These are phyloP conservation scores for Phytopythium cucurbitacearum DNA, from an alignment of 352 stramenopile genomes.

Conservation along the genomic window DNA sequence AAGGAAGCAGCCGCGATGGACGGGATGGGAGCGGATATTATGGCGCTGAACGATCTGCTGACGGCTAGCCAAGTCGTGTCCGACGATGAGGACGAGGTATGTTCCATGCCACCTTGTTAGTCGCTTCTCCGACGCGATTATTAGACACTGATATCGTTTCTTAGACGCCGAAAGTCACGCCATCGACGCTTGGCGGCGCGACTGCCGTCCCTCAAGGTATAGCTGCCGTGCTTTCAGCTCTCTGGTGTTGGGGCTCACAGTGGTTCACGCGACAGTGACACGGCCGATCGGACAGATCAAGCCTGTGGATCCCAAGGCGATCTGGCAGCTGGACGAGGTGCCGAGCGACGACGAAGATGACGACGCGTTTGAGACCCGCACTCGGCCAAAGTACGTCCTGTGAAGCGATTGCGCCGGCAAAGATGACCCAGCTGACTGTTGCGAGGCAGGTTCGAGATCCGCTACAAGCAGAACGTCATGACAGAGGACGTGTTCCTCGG, in stretches of 20 bases:
- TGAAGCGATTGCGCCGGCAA: not conserved
- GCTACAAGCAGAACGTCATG: slow-evolving; percentile 87
- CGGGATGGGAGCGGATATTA: slow-evolving; percentile 21
- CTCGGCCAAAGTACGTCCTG: slow-evolving; percentile 39
- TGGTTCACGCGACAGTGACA: slow-evolving; percentile 22
- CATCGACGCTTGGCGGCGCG: slow-evolving; percentile 23
- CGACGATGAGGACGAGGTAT: slow-evolving; percentile 22
- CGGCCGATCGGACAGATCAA: slow-evolving; percentile 72
- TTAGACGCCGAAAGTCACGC: slow-evolving; percentile 15
- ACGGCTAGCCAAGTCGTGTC: slow-evolving; percentile 14
- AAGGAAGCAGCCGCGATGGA: slow-evolving; percentile 15
- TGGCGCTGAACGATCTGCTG: slow-evolving; percentile 30
- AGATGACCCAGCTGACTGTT: not conserved
- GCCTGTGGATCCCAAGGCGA: slow-evolving; percentile 51
- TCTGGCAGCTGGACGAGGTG: slow-evolving; percentile 70
- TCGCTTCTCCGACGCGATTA: not conserved
- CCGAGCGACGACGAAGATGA: slow-evolving; percentile 77
- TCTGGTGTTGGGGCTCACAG: not conserved
- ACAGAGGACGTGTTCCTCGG: slow-evolving; percentile 84
- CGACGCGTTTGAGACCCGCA: slow-evolving; percentile 45
- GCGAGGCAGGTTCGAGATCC: slow-evolving; percentile 59
- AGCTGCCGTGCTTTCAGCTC: not conserved
- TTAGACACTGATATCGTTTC: not conserved
- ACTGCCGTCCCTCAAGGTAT: slow-evolving; percentile 22
- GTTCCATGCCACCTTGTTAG: not conserved